Base-by-base conservation (phyloP, 1,139 yeast species). In the Candida anutae region DNA sequence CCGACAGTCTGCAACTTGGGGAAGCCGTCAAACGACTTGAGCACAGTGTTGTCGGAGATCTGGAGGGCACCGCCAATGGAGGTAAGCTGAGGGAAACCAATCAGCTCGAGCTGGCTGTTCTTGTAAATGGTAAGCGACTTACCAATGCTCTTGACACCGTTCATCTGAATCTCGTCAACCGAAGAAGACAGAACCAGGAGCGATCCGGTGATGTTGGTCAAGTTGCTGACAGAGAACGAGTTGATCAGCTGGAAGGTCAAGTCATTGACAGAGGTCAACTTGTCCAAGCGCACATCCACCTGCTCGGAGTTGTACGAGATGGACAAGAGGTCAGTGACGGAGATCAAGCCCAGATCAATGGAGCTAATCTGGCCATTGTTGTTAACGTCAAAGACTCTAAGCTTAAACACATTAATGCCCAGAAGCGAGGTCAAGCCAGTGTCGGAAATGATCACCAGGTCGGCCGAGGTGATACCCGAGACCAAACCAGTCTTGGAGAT, bases 11-110 rank as follows among this genome's bases (percentile, higher is more conserved):
- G 58, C 52, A 90, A 72, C 46, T 69, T 56, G 45, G 78, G 76
- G 76, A 90, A 84, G 49, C 88, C 88, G 34, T 67, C 65, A 53
- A 90, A 68, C 35, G 70, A 50, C 32, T 53, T 57, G 55, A 88
- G 76, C 38, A 70, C 58, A 40, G 81, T 65, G 77, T 90, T 90
- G 77, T 85, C 85, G 41, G 81, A 74, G 52, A 90, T 67, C 53
- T 73, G 78, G 58, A 90, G 80, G 58, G 87, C 93, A 72, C 97
- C 97, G 53, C 84, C 84, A 50, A 90, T 66, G 27, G 72, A 41
- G 38, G 75, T 65, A 60, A 90, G 75, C 50, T 68, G 54, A 34
- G 84, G 69, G 72, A 87, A 81, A 42, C 79, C 76, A 36, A 83
- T 48, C 47, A 68, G 73, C 47, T 74, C 71, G 56, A 90, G 75